Evolutionary conservation across 2,329 filamentous ascomycete species (phyloP).

Genomic region (Nigrograna mackinnonii): DNA sequence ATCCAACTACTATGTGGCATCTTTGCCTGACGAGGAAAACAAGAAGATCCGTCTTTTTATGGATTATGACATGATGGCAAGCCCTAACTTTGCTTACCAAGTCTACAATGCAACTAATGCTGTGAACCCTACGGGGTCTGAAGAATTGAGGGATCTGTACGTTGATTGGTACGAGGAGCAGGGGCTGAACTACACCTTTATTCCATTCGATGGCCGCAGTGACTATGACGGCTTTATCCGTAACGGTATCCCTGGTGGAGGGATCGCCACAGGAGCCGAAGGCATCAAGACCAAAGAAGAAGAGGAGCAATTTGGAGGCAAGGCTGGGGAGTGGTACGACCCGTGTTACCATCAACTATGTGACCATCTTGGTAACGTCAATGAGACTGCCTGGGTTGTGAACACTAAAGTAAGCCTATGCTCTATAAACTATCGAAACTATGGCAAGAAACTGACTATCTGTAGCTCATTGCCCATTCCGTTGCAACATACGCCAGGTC

Average conservation of each 20-base stretch:
- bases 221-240: constrained; percentile 47
- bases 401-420: constrained; percentile 37
- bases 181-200: constrained; percentile 41
- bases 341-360: constrained; percentile 45
- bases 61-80: constrained; percentile 49
- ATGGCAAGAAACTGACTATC: constrained; percentile 2
- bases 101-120: constrained; percentile 46
- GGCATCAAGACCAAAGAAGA: constrained; percentile 45
- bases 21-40: constrained; percentile 38
- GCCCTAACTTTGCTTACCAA: constrained; percentile 43
- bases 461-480: constrained; percentile 40
- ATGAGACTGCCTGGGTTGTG: constrained; percentile 41
- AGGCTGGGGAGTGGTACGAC: constrained; percentile 43
- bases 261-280: constrained; percentile 46
- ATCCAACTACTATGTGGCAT: constrained; percentile 42
- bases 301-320: constrained; percentile 40
- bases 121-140: constrained; percentile 38
- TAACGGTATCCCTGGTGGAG: constrained; percentile 44
- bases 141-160: constrained; percentile 41
- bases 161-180: constrained; percentile 41
- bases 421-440: not conserved
- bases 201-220: constrained; percentile 44
- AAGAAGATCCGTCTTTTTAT: constrained; percentile 46
- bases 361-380: constrained; percentile 43
- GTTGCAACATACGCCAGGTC: constrained; percentile 40